A percentile compares a stretch with the other conserved stretches of the same genome.
These are phyloP conservation scores for Platanus orientalis DNA, from an alignment of 164 flowering plant species.

Conservation along the genomic window DNA sequence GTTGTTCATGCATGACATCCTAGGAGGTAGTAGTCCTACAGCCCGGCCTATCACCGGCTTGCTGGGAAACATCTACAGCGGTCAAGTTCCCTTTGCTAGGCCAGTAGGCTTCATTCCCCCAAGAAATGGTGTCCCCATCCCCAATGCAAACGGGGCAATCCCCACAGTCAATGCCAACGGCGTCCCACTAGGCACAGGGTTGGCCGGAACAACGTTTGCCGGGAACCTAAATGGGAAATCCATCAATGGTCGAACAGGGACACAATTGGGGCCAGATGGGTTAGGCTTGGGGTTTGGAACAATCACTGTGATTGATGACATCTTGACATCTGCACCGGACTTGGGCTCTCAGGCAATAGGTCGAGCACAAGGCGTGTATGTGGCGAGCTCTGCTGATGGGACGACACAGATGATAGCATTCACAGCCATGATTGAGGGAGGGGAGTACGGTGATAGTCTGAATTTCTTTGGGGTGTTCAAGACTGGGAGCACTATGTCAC, in stretches of 20 bases:
- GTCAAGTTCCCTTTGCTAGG: conserved; percentile 87
- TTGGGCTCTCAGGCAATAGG: conserved; percentile 47
- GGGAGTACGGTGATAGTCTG: conserved; percentile 72
- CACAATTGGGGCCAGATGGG: conserved; percentile 71
- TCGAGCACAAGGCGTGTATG: conserved; percentile 62
- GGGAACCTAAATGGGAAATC: conserved; percentile 18
- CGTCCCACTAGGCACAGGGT: conserved; percentile 63
- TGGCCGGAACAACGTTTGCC: too few species aligned
- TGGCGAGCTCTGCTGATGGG: conserved; percentile 62
- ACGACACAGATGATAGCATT: conserved; percentile 69
- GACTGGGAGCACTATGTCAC: conserved; percentile 54
- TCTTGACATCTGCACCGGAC: conserved; percentile 48
- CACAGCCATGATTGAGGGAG: conserved; percentile 73
- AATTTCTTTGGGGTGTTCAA: conserved; percentile 71
- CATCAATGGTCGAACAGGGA: conserved; percentile 13
- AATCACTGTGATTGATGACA: conserved; percentile 61
- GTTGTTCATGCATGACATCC: conserved; percentile 61
- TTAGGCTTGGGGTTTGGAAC: conserved; percentile 72
- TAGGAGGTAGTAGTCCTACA: conserved; percentile 77
- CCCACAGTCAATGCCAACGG: conserved; percentile 69
- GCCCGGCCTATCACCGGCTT: conserved; percentile 83
- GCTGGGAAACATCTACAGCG: conserved; percentile 77
- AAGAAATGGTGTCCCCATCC: conserved; percentile 54
- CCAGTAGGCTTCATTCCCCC: conserved; percentile 66
- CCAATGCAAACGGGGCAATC: conserved; percentile 73